phyloP scores from a whole-genome alignment of 164 flowering plant genomes.

The Annona cherimola region DNA sequence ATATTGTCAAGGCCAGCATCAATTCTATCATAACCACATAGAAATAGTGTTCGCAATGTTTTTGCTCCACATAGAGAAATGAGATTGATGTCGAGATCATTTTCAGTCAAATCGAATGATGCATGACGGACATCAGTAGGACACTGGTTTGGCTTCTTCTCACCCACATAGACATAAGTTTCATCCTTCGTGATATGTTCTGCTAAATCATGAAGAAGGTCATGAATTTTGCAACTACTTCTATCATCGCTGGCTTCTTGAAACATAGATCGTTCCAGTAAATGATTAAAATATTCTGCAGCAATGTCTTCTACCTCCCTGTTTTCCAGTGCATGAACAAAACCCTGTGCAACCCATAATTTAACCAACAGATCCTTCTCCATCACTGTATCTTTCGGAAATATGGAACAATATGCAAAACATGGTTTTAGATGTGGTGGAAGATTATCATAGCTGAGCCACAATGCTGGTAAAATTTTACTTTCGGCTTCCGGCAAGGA shows the following conservation, averaged over 20 bases:
- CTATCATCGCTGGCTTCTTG: background rate
- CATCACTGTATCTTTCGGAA: slow-evolving; percentile 4
- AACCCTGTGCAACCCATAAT: slow-evolving; percentile 18
- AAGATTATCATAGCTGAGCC: slow-evolving; percentile 13
- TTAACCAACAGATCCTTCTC: background rate
- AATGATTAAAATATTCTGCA: slow-evolving; percentile 1
- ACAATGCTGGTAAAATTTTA: slow-evolving; percentile 1
- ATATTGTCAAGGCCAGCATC: background rate
- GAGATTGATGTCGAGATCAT: background rate
- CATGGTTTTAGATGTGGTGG: slow-evolving; percentile 8
- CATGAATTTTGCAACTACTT: slow-evolving; percentile 10
- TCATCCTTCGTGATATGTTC: slow-evolving; percentile 1
- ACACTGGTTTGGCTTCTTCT: background rate
- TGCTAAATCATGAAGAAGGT: slow-evolving; percentile 6
- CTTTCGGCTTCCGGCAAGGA: background rate
- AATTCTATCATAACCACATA: background rate
- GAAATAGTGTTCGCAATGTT: slow-evolving; percentile 1
- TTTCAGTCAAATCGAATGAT: background rate
- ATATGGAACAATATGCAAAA: slow-evolving; percentile 9
- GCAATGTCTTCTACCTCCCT: slow-evolving; percentile 4
- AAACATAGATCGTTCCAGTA: slow-evolving; percentile 10
- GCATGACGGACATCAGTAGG: background rate
- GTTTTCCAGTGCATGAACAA: background rate
- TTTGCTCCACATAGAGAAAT: background rate
- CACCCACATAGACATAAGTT: background rate